phyloP scores from a whole-genome alignment of 352 stramenopile species.

The Hyaloperonospora brassicae region DNA sequence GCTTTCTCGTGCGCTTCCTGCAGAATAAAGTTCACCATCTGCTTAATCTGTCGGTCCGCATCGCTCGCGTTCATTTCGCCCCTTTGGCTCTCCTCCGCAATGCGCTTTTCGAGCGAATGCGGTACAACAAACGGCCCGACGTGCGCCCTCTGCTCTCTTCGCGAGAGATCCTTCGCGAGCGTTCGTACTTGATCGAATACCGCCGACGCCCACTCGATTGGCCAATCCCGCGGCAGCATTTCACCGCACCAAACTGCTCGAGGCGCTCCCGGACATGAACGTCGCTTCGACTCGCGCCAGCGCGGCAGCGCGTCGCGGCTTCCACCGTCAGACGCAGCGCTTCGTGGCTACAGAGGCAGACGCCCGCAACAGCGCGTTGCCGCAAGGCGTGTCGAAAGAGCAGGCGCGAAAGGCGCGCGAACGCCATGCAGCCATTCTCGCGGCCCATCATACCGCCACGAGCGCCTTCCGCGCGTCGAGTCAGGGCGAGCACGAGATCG shows the following conservation, averaged over 20 bases:
- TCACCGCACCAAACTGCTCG: too few species aligned
- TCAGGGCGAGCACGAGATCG: conserved; percentile 45
- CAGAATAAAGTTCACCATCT: conserved; percentile 99
- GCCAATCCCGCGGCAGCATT: too few species aligned
- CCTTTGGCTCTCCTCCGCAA: neutral
- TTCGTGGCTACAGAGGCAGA: conserved; percentile 30
- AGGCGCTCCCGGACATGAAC: too few species aligned
- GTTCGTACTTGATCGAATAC: too few species aligned
- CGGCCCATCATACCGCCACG: conserved; percentile 37
- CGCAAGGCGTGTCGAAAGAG: conserved; percentile 42
- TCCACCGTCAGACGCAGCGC: conserved; percentile 8
- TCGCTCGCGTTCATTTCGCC: conserved; percentile 74
- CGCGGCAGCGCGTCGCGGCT: too few species aligned
- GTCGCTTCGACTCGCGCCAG: too few species aligned
- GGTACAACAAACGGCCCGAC: neutral
- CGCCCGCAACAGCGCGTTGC: conserved; percentile 43
- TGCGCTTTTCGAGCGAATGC: neutral
- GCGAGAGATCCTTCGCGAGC: too few species aligned
- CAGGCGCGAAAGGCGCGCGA: conserved; percentile 44
- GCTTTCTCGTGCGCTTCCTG: conserved; percentile 99
- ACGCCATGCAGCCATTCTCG: conserved; percentile 49
- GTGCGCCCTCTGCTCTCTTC: too few species aligned
- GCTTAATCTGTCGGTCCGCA: conserved; percentile 88
- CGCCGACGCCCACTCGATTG: too few species aligned
- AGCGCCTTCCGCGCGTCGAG: conserved; percentile 38